Evolutionary conservation across 2,329 filamentous ascomycete genomes (phyloP).

Genomic region (Cercospora beticola): DNA sequence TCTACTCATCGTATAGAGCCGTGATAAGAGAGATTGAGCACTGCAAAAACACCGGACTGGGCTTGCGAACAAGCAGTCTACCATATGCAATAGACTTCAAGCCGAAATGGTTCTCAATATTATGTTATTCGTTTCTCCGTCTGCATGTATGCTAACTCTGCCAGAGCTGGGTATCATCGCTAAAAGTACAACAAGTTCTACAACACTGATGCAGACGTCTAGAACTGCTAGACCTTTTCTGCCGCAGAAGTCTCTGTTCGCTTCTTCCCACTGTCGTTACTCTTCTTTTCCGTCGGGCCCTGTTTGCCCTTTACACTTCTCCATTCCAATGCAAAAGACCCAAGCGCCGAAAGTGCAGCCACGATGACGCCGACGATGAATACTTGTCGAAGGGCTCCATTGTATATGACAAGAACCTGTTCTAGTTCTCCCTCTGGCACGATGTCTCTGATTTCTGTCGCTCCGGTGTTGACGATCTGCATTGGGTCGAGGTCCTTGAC

Average conservation of each 20-base stretch:
- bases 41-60: not conserved
- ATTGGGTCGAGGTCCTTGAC: constrained; percentile 20
- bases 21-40: not conserved
- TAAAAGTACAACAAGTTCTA: not conserved
- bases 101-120: not conserved
- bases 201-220: not conserved
- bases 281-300: constrained; percentile 27
- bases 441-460: constrained; percentile 30
- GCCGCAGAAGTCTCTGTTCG: constrained; percentile 1
- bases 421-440: constrained; percentile 28
- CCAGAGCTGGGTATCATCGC: constrained; percentile 9
- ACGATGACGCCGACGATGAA: constrained; percentile 32
- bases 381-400: constrained; percentile 30
- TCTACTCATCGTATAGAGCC: not conserved
- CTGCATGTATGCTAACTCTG: not conserved
- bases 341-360: constrained; percentile 25
- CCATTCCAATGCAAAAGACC: constrained; percentile 33
- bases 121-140: not conserved
- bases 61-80: not conserved
- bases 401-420: constrained; percentile 31
- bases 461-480: constrained; percentile 32
- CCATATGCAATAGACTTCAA: not conserved
- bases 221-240: constrained; percentile 12
- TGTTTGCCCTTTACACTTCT: constrained; percentile 27
- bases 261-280: not conserved